These are phyloP conservation scores for Porphyridium purpureum DNA, from an alignment of 23 red algal genomes.

Conservation along the genomic window DNA sequence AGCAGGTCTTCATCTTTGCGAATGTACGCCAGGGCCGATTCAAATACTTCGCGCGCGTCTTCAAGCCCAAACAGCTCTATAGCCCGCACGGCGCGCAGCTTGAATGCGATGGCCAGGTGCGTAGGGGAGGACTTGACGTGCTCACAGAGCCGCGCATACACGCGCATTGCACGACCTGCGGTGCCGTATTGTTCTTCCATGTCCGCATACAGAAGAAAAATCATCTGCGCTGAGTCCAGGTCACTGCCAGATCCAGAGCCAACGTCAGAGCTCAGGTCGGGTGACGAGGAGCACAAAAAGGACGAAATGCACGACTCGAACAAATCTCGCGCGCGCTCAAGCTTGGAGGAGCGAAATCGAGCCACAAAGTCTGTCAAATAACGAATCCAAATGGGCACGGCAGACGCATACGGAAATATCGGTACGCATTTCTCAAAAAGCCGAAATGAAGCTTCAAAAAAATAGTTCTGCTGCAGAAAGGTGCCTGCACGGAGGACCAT, in stretches of 20 bases:
- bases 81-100: constrained; percentile 28
- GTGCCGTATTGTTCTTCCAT: constrained; percentile 25
- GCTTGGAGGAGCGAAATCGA: constrained; percentile 25
- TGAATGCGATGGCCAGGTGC: too few species aligned
- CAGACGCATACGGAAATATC: constrained; percentile 29
- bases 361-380: constrained; percentile 29
- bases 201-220: constrained; percentile 49
- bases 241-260: too few species aligned
- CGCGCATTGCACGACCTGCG: constrained; percentile 12
- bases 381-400: constrained; percentile 39
- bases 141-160: constrained; percentile 20
- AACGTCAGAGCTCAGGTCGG: too few species aligned
- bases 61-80: constrained; percentile 18
- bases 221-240: too few species aligned
- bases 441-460: constrained; percentile 46
- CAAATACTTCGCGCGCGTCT: constrained; percentile 26
- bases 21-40: constrained; percentile 28
- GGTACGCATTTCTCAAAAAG: constrained; percentile 31
- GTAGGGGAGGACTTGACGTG: too few species aligned
- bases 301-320: too few species aligned
- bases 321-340: constrained; percentile 48
- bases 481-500: constrained; percentile 32
- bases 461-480: constrained; percentile 29
- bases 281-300: too few species aligned
- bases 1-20: constrained; percentile 10